Evolutionary conservation across 1,284 basidiomycete genomes (phyloP).

Genomic region (Porogramme epimiltina): DNA sequence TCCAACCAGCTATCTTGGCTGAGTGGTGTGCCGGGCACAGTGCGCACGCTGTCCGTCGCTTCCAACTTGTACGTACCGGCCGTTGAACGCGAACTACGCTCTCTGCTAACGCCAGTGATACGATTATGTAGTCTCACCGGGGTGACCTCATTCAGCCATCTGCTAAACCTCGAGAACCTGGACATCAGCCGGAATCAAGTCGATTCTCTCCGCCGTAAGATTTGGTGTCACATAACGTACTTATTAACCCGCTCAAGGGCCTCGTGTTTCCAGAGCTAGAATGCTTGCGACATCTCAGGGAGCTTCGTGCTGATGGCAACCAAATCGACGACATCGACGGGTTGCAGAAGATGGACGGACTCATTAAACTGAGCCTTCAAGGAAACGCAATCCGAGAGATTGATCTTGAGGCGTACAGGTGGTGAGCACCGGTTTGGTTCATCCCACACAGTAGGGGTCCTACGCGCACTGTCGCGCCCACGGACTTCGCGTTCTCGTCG

Average conservation of each 20-base stretch:
- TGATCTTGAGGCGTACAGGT: slow-evolving; percentile 66
- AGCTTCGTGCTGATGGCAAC: slow-evolving; percentile 89
- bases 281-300: slow-evolving; percentile 83
- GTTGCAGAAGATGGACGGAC: slow-evolving; percentile 75
- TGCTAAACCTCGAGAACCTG: slow-evolving; percentile 84
- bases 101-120: background rate
- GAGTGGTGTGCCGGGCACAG: slow-evolving; percentile 78
- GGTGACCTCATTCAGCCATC: slow-evolving; percentile 87
- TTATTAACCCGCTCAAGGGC: slow-evolving; percentile 10
- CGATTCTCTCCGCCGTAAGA: slow-evolving; percentile 82
- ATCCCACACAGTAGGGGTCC: no score
- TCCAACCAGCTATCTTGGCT: slow-evolving; percentile 84
- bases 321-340: slow-evolving; percentile 78
- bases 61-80: slow-evolving; percentile 65
- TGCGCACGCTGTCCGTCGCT: slow-evolving; percentile 82
- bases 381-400: slow-evolving; percentile 73
- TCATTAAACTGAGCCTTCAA: slow-evolving; percentile 83
- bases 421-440: slow-evolving; percentile 50
- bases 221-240: background rate
- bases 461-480: no score
- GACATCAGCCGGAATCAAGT: slow-evolving; percentile 93
- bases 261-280: slow-evolving; percentile 63
- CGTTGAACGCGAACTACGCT: background rate
- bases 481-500: no score
- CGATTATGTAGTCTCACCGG: slow-evolving; percentile 69